These are phyloP conservation scores for Xerophyta viscosa DNA, from an alignment of 106 monocot genomes.

Conservation along the genomic window DNA sequence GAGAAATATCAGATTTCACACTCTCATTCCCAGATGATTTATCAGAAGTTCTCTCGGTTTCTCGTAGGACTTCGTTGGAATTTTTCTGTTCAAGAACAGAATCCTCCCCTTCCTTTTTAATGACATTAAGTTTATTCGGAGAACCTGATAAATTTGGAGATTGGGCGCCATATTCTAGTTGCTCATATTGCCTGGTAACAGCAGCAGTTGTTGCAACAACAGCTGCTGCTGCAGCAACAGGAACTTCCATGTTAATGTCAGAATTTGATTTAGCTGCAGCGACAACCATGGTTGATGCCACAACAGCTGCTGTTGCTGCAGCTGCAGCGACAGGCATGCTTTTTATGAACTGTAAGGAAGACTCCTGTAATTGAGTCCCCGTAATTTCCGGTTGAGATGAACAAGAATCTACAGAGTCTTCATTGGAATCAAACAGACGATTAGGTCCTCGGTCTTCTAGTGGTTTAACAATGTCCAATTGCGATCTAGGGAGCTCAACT, in stretches of 20 bases:
- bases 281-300: conserved; percentile 73
- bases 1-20: conserved; percentile 48
- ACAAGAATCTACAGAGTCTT: background rate
- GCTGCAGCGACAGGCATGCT: conserved; percentile 59
- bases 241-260: conserved; percentile 40
- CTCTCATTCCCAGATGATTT: conserved; percentile 53
- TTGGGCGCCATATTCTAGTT: background rate
- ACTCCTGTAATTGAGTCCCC: conserved; percentile 9
- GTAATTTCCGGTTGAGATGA: conserved; percentile 28
- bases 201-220: conserved; percentile 59
- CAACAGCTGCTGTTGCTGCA: conserved; percentile 67
- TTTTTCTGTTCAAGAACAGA: conserved; percentile 12
- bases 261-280: conserved; percentile 57
- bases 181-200: conserved; percentile 45
- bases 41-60: conserved; percentile 34
- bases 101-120: background rate
- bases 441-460: conserved; percentile 26
- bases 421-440: conserved; percentile 15
- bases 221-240: conserved; percentile 53
- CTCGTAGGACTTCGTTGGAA: conserved; percentile 14
- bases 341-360: conserved; percentile 28
- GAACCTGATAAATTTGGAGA: background rate
- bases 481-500: conserved; percentile 5
- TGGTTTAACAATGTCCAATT: conserved; percentile 24
- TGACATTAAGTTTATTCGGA: background rate